Conservation (phyloP, 2,329 filamentous ascomycete genomes). For the Cladosporium phlei region DNA sequence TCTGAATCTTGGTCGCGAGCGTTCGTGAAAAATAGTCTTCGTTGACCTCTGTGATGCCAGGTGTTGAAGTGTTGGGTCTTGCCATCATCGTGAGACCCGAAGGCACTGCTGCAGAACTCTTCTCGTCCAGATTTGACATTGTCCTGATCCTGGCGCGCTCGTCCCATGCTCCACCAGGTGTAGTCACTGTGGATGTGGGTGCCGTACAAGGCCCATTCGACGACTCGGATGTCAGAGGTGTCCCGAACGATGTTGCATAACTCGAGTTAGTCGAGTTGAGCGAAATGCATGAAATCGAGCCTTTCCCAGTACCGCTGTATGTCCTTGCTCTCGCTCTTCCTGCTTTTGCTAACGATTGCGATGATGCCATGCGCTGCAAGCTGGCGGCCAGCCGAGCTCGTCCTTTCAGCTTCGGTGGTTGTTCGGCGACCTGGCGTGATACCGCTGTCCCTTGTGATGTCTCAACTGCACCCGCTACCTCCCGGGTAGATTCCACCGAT, state of each 20-base stretch:
- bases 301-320: constrained; percentile 60
- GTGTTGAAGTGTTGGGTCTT: constrained; percentile 24
- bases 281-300: constrained; percentile 61
- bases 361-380: constrained; percentile 77
- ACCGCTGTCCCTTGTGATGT: constrained; percentile 21
- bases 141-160: constrained; percentile 52
- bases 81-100: constrained; percentile 53
- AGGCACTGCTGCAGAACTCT: constrained; percentile 59
- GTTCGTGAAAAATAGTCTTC: constrained; percentile 45
- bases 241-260: constrained; percentile 51
- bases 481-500: constrained; percentile 18
- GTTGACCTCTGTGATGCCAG: constrained; percentile 33
- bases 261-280: constrained; percentile 49
- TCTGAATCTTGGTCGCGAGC: constrained; percentile 21
- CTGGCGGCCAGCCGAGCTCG: constrained; percentile 67
- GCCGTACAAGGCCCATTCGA: constrained; percentile 53
- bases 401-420: constrained; percentile 57
- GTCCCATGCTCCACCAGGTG: constrained; percentile 43
- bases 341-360: constrained; percentile 62
- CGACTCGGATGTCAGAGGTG: constrained; percentile 53
- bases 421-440: constrained; percentile 20
- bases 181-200: constrained; percentile 49
- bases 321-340: constrained; percentile 57
- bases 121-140: constrained; percentile 45
- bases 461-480: neutral